Evolutionary conservation across 345 rosid genomes (phyloP).

Genomic region (Hypericum perforatum): DNA sequence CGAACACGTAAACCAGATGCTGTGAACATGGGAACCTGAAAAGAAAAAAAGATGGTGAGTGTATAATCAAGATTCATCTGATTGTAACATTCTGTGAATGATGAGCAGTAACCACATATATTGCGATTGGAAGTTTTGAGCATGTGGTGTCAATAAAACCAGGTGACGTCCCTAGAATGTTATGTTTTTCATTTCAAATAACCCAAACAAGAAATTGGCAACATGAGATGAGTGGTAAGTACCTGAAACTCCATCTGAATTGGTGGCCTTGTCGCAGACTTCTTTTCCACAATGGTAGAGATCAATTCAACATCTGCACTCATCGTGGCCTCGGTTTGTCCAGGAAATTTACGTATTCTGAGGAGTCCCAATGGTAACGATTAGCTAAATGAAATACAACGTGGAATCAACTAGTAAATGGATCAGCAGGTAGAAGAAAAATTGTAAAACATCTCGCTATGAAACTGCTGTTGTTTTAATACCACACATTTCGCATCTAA

Average conservation of each 20-base stretch:
- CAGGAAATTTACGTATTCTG: slow-evolving; percentile 96
- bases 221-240: slow-evolving; percentile 9
- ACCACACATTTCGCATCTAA: no score
- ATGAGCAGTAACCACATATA: no score
- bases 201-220: no score
- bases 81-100: neutral
- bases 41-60: neutral
- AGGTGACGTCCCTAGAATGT: no score
- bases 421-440: no score
- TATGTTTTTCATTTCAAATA: no score
- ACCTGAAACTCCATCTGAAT: slow-evolving; percentile 99
- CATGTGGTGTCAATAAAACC: neutral
- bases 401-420: no score
- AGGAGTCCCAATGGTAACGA: neutral
- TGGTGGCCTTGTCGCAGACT: slow-evolving; percentile 94
- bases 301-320: slow-evolving; percentile 97
- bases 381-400: no score
- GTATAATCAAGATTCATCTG: neutral
- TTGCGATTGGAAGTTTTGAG: no score
- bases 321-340: slow-evolving; percentile 94
- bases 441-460: no score
- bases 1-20: slow-evolving; percentile 98
- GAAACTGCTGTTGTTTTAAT: no score
- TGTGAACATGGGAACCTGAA: slow-evolving; percentile 98
- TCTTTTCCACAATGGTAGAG: slow-evolving; percentile 88